Base-by-base conservation (phyloP, 2,329 filamentous ascomycete genomes). In the Biscogniauxia marginata region DNA sequence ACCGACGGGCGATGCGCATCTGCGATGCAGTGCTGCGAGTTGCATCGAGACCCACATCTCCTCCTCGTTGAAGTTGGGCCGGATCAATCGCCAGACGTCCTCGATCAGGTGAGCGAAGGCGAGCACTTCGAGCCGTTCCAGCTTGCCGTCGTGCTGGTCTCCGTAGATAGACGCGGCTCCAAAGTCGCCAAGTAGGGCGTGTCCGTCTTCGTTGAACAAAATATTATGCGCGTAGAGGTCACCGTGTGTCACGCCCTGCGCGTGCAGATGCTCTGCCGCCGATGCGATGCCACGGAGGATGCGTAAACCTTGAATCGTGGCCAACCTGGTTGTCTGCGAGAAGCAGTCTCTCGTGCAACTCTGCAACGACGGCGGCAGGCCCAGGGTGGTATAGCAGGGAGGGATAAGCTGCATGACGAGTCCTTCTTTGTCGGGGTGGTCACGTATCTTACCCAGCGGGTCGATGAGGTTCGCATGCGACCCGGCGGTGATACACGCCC, bases 171-270 rank as follows among this genome's bases (percentile, higher is more conserved):
- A 79, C 1, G 77, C 77, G 1, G 77, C 78, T 9, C 77, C 77
- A 53, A 80, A 79, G 51, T 79, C 77, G 21, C 76, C 77, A 3
- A 81, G 68, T 11, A 81, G 62, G 3, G 78, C 77, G 58, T 80
- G 75, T 1, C 71, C 74, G 8, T 65, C 66, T 8, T 68, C 66
- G 50, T 69, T 71, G 21, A 74, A 74, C 9, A 80, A 69, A 18
- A 80, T 75, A 61, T 79, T 79, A 62, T 79, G 77, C 9, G 77
- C 76, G 50, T 78, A 78, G 34, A 81, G 53, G 60, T 79, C 77
- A 18, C 79, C 78, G 56, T 81, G 78, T 6, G 71, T 65, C 18
- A 80, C 75, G 5, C 74, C 75, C 25, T 70, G 67, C 7, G 59
- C 65, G 58, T 81, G 79, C 9, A 81, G 68, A 61, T 80, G 77